Evolutionary conservation across 192 early-diverging fungal genomes (phyloP).

Genomic region (Rhizophlyctis rosea): DNA sequence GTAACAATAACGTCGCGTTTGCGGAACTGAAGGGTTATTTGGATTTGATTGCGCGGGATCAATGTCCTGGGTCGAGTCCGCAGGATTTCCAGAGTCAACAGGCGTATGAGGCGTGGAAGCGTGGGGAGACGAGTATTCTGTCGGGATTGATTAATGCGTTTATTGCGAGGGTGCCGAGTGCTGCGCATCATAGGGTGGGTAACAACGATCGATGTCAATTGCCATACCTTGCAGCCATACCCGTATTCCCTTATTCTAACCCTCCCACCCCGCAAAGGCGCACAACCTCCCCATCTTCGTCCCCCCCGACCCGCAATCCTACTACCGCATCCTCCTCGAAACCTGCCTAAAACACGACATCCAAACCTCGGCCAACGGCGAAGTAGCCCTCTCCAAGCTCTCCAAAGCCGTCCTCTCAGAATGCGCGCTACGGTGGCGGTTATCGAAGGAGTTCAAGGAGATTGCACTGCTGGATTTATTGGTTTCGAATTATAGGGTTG

Average conservation of each 20-base stretch:
- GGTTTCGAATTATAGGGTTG: slow-evolving; percentile 18
- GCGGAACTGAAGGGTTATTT: slow-evolving; percentile 22
- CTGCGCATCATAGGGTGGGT: slow-evolving; percentile 12
- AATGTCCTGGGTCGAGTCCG: slow-evolving; percentile 8
- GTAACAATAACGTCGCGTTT: slow-evolving; percentile 25
- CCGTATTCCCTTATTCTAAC: slow-evolving; percentile 19
- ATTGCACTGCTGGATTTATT: slow-evolving; percentile 31
- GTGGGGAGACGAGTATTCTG: slow-evolving; percentile 50
- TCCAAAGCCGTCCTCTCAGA: slow-evolving; percentile 63
- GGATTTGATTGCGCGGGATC: slow-evolving; percentile 17
- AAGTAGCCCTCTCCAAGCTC: slow-evolving; percentile 45
- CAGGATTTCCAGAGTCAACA: slow-evolving; percentile 48
- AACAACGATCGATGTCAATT: no score
- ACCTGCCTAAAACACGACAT: slow-evolving; percentile 63
- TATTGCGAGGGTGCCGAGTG: slow-evolving; percentile 33
- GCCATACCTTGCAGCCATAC: slow-evolving; percentile 21
- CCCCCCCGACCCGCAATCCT: slow-evolving; percentile 56
- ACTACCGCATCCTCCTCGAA: slow-evolving; percentile 57
- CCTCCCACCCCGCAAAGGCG: slow-evolving; percentile 31
- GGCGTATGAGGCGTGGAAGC: slow-evolving; percentile 54
- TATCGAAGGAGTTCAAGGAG: slow-evolving; percentile 45
- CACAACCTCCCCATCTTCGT: no score
- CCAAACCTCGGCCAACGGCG: slow-evolving; percentile 35
- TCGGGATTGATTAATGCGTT: slow-evolving; percentile 42
- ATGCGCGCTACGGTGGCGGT: slow-evolving; percentile 64